Evolutionary conservation across 768 basidiomycete genomes (phyloP).

Genomic region (Calocybe cyanea): DNA sequence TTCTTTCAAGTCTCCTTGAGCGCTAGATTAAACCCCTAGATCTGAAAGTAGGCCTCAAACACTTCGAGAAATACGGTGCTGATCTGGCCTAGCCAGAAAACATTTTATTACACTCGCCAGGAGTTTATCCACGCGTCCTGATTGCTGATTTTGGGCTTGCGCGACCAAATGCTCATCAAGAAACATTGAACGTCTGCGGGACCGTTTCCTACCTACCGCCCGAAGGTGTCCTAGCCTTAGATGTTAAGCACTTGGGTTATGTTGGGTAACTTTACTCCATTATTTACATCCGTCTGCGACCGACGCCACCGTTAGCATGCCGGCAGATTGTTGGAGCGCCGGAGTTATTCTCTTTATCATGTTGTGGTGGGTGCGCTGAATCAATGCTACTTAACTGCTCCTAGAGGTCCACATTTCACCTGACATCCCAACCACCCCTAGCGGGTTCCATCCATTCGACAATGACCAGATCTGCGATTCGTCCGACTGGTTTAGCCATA

Average conservation of each 20-base stretch:
- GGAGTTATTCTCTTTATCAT: conserved; percentile 81
- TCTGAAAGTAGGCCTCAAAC: conserved; percentile 15
- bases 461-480: conserved; percentile 38
- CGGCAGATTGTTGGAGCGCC: conserved; percentile 88
- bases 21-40: conserved; percentile 9
- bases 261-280: conserved; percentile 33
- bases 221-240: conserved; percentile 77
- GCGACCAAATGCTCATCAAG: conserved; percentile 72
- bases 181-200: conserved; percentile 84
- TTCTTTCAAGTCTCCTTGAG: neutral
- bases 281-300: neutral
- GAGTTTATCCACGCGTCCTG: conserved; percentile 78
- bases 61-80: neutral
- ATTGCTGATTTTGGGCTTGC: conserved; percentile 89
- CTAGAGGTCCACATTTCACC: neutral
- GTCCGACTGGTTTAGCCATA: conserved; percentile 34
- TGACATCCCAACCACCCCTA: conserved; percentile 21
- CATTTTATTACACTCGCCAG: conserved; percentile 73
- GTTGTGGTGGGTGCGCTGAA: conserved; percentile 57
- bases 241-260: conserved; percentile 70
- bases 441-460: conserved; percentile 79
- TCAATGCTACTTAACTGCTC: neutral
- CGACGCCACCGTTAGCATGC: conserved; percentile 50
- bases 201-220: conserved; percentile 84
- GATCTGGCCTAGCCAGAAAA: conserved; percentile 65